phyloP scores from a whole-genome alignment of 2,329 filamentous ascomycete species.

The Aspergillus brasiliensis region DNA sequence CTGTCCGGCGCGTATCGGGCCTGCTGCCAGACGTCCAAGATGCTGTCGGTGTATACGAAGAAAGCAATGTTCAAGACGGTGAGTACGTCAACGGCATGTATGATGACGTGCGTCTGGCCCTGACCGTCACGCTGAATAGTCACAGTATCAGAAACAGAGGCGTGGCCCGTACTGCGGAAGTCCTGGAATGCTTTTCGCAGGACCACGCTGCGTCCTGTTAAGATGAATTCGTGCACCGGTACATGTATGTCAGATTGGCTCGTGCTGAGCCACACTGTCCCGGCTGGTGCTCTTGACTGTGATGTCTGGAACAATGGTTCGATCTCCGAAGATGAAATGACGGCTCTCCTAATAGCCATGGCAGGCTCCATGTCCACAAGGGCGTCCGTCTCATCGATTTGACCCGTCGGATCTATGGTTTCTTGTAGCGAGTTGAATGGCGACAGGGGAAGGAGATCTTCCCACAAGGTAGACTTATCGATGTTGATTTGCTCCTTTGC shows the following conservation, averaged over 20 bases:
- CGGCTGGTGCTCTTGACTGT: constrained; percentile 25
- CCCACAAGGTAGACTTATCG: constrained; percentile 68
- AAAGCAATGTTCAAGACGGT: constrained; percentile 77
- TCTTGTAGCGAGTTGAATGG: constrained; percentile 65
- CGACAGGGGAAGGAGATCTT: constrained; percentile 70
- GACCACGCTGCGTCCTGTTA: constrained; percentile 72
- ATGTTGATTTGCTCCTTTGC: constrained; percentile 72
- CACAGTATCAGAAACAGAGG: constrained; percentile 62
- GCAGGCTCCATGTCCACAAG: constrained; percentile 20
- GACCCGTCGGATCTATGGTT: constrained; percentile 41
- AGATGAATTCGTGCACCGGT: constrained; percentile 79
- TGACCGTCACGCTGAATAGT: constrained; percentile 56
- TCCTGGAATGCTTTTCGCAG: constrained; percentile 65
- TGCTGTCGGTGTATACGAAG: constrained; percentile 76
- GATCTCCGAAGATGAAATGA: constrained; percentile 49
- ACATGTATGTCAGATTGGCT: constrained; percentile 69
- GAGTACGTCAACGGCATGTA: constrained; percentile 73
- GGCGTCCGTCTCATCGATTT: constrained; percentile 44
- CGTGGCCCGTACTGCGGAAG: constrained; percentile 57
- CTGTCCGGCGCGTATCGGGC: constrained; percentile 65
- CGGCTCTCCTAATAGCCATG: constrained; percentile 41
- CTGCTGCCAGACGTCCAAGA: constrained; percentile 86
- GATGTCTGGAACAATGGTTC: constrained; percentile 43
- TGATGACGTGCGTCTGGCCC: constrained; percentile 61
- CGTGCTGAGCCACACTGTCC: constrained; percentile 52